Evolutionary conservation across 2,329 filamentous ascomycete species (phyloP).

Genomic region (Pseudopyricularia cyperi): DNA sequence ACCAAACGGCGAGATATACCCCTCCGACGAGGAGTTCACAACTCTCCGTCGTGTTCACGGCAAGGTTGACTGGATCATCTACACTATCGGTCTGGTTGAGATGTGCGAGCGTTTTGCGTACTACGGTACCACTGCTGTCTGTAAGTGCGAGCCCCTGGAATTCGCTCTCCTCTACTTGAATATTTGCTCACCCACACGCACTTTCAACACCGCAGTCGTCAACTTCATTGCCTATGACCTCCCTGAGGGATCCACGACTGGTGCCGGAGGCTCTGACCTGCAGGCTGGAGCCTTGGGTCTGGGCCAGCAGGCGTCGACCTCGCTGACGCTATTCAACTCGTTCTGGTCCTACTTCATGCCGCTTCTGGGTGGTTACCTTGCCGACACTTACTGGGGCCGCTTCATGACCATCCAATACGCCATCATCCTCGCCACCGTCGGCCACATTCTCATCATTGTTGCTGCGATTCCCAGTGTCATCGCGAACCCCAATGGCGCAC

Average conservation of each 20-base stretch:
- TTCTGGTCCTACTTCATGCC: conserved; percentile 34
- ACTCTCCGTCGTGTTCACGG: conserved; percentile 53
- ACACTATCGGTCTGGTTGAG: conserved; percentile 60
- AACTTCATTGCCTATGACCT: conserved; percentile 49
- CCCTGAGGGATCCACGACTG: conserved; percentile 39
- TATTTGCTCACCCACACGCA: too few relatives aligned
- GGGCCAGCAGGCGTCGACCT: conserved; percentile 41
- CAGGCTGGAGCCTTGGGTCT: conserved; percentile 42
- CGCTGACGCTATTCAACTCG: conserved; percentile 37
- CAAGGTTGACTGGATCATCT: conserved; percentile 51
- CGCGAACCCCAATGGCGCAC: conserved; percentile 38
- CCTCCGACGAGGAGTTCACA: conserved; percentile 47
- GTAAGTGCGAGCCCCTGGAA: too few relatives aligned
- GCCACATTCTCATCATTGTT: conserved; percentile 52
- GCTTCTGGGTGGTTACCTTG: conserved; percentile 31
- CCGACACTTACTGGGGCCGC: conserved; percentile 60
- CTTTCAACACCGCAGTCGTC: conserved; percentile 3
- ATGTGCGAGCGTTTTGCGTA: conserved; percentile 67
- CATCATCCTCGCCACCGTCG: conserved; percentile 50
- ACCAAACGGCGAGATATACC: conserved; percentile 12
- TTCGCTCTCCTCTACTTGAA: too few relatives aligned
- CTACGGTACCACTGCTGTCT: conserved; percentile 55
- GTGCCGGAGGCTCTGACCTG: conserved; percentile 23
- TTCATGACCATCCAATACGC: conserved; percentile 62
- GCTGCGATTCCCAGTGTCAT: conserved; percentile 53